Percentiles rank a stretch among this genome's conserved stretches.
Evolutionary conservation across 1,139 yeast genomes (phyloP).

Genomic region (Geotrichum cucujoidarum): DNA sequence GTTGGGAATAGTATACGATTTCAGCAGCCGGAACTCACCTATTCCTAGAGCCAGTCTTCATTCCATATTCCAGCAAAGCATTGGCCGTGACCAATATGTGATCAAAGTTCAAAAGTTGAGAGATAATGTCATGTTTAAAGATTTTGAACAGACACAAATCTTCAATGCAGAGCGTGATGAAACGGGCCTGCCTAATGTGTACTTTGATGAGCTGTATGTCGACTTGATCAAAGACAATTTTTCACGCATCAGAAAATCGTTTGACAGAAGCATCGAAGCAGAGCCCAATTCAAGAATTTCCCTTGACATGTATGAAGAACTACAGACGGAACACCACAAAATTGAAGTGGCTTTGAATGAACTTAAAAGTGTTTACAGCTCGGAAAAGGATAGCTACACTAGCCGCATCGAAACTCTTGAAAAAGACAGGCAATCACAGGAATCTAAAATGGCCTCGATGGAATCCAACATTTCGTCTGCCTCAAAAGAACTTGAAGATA

Average conservation of each 20-base stretch:
- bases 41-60: slow-evolving; percentile 61
- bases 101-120: slow-evolving; percentile 69
- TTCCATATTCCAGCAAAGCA: slow-evolving; percentile 55
- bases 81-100: slow-evolving; percentile 78
- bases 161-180: slow-evolving; percentile 55
- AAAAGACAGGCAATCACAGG: slow-evolving; percentile 21
- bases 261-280: slow-evolving; percentile 66
- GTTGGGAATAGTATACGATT: slow-evolving; percentile 77
- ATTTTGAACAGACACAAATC: slow-evolving; percentile 46
- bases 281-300: slow-evolving; percentile 68
- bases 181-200: slow-evolving; percentile 83
- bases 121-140: slow-evolving; percentile 51
- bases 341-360: slow-evolving; percentile 35
- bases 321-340: slow-evolving; percentile 44
- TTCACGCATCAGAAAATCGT: slow-evolving; percentile 61
- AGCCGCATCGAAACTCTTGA: slow-evolving; percentile 22
- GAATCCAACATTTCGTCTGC: slow-evolving; percentile 14
- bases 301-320: slow-evolving; percentile 63
- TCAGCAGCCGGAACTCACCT: slow-evolving; percentile 68
- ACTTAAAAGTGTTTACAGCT: slow-evolving; percentile 25
- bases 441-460: slow-evolving; percentile 21
- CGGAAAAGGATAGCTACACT: slow-evolving; percentile 25
- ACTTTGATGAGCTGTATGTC: slow-evolving; percentile 62
- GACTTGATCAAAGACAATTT: slow-evolving; percentile 64
- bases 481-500: slow-evolving; percentile 20